phyloP scores from a whole-genome alignment of 371 early-diverging fungal species.

The Mortierella sp. region DNA sequence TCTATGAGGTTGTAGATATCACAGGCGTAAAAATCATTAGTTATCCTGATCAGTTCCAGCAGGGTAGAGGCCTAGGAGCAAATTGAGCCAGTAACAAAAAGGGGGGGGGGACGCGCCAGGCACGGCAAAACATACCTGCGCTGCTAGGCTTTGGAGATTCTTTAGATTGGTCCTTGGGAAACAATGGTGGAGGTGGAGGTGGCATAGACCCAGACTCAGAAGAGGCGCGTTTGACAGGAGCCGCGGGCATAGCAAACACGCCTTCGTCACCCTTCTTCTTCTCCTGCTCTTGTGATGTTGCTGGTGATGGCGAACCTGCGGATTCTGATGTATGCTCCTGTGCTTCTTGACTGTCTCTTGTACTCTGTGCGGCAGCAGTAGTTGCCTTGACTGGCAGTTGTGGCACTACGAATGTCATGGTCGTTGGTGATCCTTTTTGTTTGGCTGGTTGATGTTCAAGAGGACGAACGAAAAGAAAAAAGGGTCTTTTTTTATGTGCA shows the following conservation, averaged over 20 bases:
- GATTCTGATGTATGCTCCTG: not conserved
- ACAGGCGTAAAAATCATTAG: not conserved
- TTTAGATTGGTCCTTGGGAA: constrained; percentile 28
- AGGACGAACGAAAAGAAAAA: not conserved
- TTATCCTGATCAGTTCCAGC: no score
- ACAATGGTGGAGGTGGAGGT: constrained; percentile 47
- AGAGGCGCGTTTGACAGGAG: constrained; percentile 15
- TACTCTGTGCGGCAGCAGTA: not conserved
- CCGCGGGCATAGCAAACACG: constrained; percentile 33
- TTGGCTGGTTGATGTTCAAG: not conserved
- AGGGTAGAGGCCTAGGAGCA: not conserved
- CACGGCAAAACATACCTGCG: not conserved
- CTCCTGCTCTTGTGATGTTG: not conserved
- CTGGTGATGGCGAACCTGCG: not conserved
- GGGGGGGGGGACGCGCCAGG: no score
- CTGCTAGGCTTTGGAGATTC: not conserved
- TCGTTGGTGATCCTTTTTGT: not conserved
- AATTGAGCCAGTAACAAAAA: no score
- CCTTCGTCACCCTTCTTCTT: constrained; percentile 9
- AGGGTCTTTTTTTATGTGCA: not conserved
- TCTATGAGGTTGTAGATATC: not conserved
- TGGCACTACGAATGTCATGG: constrained; percentile 47
- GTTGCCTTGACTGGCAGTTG: constrained; percentile 25
- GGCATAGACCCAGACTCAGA: constrained; percentile 12
- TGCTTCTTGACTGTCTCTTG: not conserved